Evolutionary conservation across 1,139 yeast species (phyloP).

Genomic region (Wickerhamomyces sp.): DNA sequence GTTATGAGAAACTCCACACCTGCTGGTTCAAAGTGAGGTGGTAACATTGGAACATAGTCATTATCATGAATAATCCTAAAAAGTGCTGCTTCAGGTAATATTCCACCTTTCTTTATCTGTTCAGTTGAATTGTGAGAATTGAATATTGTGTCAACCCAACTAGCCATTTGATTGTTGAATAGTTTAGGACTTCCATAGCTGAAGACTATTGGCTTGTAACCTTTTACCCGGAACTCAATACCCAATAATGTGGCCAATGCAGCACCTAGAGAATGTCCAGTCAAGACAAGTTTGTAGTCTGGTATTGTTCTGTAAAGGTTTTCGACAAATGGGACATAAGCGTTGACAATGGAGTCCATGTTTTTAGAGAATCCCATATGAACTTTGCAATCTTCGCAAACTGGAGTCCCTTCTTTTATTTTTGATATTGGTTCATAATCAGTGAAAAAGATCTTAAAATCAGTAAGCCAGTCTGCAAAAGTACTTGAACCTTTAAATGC

Average conservation of each 20-base stretch:
- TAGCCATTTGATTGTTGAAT: constrained; percentile 49
- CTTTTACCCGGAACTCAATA: constrained; percentile 51
- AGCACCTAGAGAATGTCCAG: constrained; percentile 76
- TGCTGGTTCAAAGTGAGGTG: constrained; percentile 46
- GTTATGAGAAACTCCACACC: constrained; percentile 49
- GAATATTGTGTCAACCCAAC: constrained; percentile 50
- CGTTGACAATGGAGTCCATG: constrained; percentile 31
- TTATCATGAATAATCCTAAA: constrained; percentile 53
- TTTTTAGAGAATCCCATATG: constrained; percentile 54
- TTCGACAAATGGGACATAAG: constrained; percentile 11
- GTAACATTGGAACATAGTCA: constrained; percentile 56
- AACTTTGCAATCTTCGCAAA: constrained; percentile 48
- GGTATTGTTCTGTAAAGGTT: constrained; percentile 12
- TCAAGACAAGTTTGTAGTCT: constrained; percentile 45
- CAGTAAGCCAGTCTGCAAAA: constrained; percentile 53
- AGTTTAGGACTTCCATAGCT: constrained; percentile 62
- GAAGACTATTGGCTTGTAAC: constrained; percentile 48
- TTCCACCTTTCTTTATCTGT: constrained; percentile 7
- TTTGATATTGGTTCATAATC: constrained; percentile 17
- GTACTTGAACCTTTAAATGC: constrained; percentile 59
- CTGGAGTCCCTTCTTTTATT: not conserved
- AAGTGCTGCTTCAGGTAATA: constrained; percentile 29
- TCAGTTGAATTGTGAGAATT: constrained; percentile 27
- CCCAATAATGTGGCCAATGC: constrained; percentile 63
- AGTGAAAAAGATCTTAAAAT: constrained; percentile 30